A percentile compares a stretch with the other conserved stretches of the same genome.
Evolutionary conservation across 805 yeast species (phyloP).

Genomic region (Torulaspora delbrueckii): DNA sequence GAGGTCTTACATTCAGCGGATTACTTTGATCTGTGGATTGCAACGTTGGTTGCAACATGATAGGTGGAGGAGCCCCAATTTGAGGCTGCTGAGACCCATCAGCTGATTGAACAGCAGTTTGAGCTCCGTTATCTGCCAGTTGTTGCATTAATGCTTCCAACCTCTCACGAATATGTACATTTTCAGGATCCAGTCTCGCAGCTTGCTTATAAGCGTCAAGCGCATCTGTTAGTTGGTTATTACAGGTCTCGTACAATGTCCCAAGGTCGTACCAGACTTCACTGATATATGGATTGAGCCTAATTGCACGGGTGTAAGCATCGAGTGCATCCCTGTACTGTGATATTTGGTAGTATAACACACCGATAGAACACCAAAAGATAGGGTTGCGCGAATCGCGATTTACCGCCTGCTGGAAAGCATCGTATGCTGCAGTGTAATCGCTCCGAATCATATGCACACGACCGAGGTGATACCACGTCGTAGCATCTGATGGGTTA

Average conservation of each 20-base stretch:
- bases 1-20: slow-evolving; percentile 30
- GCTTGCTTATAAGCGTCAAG: slow-evolving; percentile 96
- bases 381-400: slow-evolving; percentile 96
- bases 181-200: slow-evolving; percentile 88
- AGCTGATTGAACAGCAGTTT: background rate
- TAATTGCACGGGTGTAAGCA: slow-evolving; percentile 94
- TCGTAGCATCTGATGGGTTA: slow-evolving; percentile 86
- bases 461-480: slow-evolving; percentile 95
- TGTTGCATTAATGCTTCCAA: slow-evolving; percentile 72
- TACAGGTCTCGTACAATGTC: slow-evolving; percentile 93
- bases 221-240: slow-evolving; percentile 91
- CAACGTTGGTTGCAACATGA: slow-evolving; percentile 33
- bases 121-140: slow-evolving; percentile 32
- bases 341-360: slow-evolving; percentile 88
- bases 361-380: slow-evolving; percentile 96
- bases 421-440: slow-evolving; percentile 94
- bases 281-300: slow-evolving; percentile 90
- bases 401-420: slow-evolving; percentile 97
- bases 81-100: background rate
- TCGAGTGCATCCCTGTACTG: slow-evolving; percentile 96
- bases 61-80: slow-evolving; percentile 20
- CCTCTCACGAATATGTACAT: slow-evolving; percentile 90
- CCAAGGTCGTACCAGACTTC: slow-evolving; percentile 99
- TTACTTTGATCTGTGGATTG: slow-evolving; percentile 31
- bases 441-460: slow-evolving; percentile 96